Evolutionary conservation across 2,329 filamentous ascomycete species (phyloP), one percentile per base, ranked within the genome.

Genomic region (Pestalotiopsis sp.): DNA sequence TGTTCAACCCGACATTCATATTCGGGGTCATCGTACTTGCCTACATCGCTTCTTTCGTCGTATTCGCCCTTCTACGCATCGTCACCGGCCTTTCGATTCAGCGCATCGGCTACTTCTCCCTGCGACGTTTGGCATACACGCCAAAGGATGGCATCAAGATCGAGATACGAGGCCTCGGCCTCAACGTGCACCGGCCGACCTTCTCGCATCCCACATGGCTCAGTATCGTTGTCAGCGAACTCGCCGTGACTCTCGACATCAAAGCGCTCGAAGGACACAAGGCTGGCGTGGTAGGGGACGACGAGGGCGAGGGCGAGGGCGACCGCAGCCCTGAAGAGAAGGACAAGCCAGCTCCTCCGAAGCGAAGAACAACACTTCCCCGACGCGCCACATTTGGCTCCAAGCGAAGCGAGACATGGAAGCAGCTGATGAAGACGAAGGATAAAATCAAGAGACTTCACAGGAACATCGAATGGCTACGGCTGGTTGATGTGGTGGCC

Each of bases 161-260:
- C 80, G 94, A 97, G 80, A 91, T 99, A 68, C 91, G 96, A 65
- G 94, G 95, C 65, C 86, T 99, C 66, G 94, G 96, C 59, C 86
- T 99, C 75, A 92, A 93, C 68, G 82, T 98, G 71, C 96, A 99
- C 81, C 91, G 95, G 4, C 96, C 96, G 13, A 98, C 96, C 5
- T 98, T 99, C 81, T 94, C 95, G 61, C 94, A 98, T 79, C 96
- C 96, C 59, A 98, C 97, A 71, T 98, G 95, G 94, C 84, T 97
- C 75, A 98, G 95, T 79, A 86, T 99, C 65, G 93, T 96, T 9
- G 82, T 99, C 69, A 93, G 90, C 75, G 96, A 98, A 78, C 84
- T 98, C 64, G 92, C 91, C 64, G 86, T 99, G 65, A 97, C 94
- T 0, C 80, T 98, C 58, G 94, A 99, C 77, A 84, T 94, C 61